These are phyloP conservation scores for Westerdykella ornata DNA, from an alignment of 2,329 filamentous ascomycete species.

Conservation along the genomic window DNA sequence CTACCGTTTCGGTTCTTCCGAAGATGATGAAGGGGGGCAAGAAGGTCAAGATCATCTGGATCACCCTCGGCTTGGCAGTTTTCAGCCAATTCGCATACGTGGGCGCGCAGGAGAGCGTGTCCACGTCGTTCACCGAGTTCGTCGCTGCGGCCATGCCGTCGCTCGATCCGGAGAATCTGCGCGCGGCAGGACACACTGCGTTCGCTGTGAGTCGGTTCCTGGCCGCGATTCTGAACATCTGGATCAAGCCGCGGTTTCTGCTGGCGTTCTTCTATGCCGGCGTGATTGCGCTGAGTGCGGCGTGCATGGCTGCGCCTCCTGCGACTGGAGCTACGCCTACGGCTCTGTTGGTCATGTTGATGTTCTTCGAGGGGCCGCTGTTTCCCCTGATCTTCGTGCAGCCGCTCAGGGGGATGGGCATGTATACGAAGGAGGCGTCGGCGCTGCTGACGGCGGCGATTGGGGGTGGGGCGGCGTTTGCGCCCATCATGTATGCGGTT, in stretches of 20 bases:
- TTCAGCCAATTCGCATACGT: slow-evolving; percentile 56
- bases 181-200: slow-evolving; percentile 51
- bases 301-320: slow-evolving; percentile 44
- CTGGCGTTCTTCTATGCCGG: slow-evolving; percentile 50
- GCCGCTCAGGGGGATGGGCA: slow-evolving; percentile 51
- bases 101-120: slow-evolving; percentile 53
- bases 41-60: slow-evolving; percentile 48
- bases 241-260: slow-evolving; percentile 54
- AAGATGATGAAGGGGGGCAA: slow-evolving; percentile 21
- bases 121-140: slow-evolving; percentile 44
- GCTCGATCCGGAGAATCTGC: slow-evolving; percentile 38
- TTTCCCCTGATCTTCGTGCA: slow-evolving; percentile 56
- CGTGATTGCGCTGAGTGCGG: slow-evolving; percentile 46
- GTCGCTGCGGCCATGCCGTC: slow-evolving; percentile 37
- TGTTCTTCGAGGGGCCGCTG: slow-evolving; percentile 55
- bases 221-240: slow-evolving; percentile 47
- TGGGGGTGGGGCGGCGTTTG: slow-evolving; percentile 50
- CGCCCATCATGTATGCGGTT: slow-evolving; percentile 49
- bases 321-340: slow-evolving; percentile 37
- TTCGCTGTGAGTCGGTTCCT: slow-evolving; percentile 55
- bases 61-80: slow-evolving; percentile 50
- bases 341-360: slow-evolving; percentile 47
- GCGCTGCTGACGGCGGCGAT: slow-evolving; percentile 50
- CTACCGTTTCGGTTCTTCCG: slow-evolving; percentile 34
- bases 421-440: slow-evolving; percentile 52